Evolutionary conservation across 768 basidiomycete species (phyloP).

Genomic region (Suillus tomentosus): DNA sequence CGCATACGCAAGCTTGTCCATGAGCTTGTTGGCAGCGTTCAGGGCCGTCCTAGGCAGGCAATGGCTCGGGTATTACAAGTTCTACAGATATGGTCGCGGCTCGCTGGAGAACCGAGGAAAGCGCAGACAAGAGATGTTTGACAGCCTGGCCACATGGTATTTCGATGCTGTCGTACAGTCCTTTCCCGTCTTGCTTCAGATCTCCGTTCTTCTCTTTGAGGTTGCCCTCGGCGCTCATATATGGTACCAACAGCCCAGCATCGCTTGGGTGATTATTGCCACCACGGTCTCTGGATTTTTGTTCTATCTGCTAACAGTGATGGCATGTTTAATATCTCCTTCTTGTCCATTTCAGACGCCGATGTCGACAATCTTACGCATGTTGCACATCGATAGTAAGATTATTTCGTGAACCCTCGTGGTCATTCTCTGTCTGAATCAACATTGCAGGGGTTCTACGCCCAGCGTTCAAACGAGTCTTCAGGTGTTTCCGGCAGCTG

Average conservation of each 20-base stretch:
- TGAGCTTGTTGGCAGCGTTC: no score
- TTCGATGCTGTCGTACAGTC: slow-evolving; percentile 14
- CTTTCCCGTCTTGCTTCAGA: slow-evolving; percentile 17
- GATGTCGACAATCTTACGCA: background rate
- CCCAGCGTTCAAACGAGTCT: background rate
- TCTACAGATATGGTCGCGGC: slow-evolving; percentile 4
- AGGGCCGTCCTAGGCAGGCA: no score
- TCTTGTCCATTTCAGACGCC: slow-evolving; percentile 13
- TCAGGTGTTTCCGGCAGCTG: background rate
- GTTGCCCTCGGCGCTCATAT: slow-evolving; percentile 10
- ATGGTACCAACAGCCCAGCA: background rate
- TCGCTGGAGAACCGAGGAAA: slow-evolving; percentile 13
- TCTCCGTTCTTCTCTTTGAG: slow-evolving; percentile 17
- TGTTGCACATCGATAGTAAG: background rate
- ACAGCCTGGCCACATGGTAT: slow-evolving; percentile 16
- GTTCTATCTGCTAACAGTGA: slow-evolving; percentile 9
- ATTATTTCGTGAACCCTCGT: background rate
- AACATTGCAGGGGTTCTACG: background rate
- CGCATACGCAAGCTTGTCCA: no score
- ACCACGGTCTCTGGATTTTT: background rate
- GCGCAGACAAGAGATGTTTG: slow-evolving; percentile 13
- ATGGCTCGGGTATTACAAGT: slow-evolving; percentile 7
- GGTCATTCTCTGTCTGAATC: background rate
- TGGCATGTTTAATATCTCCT: slow-evolving; percentile 7
- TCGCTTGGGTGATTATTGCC: slow-evolving; percentile 7